These are phyloP conservation scores for Nannochloropsis oceanica DNA, from an alignment of 108 stramenopile species.

Conservation along the genomic window DNA sequence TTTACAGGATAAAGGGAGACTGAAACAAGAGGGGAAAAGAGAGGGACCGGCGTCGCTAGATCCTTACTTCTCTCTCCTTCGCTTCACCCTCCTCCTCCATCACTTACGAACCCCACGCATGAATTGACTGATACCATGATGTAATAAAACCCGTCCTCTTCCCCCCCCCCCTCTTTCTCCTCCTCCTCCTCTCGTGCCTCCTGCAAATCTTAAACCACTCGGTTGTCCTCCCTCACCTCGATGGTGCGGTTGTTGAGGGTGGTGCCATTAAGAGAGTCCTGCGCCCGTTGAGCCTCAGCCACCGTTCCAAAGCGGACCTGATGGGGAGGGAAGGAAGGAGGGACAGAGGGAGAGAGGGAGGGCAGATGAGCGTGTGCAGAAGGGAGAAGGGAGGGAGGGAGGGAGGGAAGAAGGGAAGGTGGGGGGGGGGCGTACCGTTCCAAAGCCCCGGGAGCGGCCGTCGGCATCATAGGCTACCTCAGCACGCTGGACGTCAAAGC, in stretches of 20 bases:
- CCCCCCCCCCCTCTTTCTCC: background rate
- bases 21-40: too few relatives aligned
- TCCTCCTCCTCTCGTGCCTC: background rate
- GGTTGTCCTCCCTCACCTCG: background rate
- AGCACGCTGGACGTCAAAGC: conserved; percentile 3
- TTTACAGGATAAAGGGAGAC: too few relatives aligned
- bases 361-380: too few relatives aligned
- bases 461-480: conserved; percentile 31
- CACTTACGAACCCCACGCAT: too few relatives aligned
- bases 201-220: background rate
- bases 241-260: background rate
- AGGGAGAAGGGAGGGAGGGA: too few relatives aligned
- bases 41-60: too few relatives aligned
- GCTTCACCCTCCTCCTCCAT: too few relatives aligned
- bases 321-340: background rate
- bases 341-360: background rate
- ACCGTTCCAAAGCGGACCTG: background rate
- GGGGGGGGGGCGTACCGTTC: too few relatives aligned
- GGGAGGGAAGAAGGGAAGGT: too few relatives aligned
- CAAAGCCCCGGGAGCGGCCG: conserved; percentile 63
- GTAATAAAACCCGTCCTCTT: too few relatives aligned
- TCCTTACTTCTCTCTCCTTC: too few relatives aligned
- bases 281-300: background rate
- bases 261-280: background rate
- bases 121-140: too few relatives aligned